Percentiles rank a stretch among this genome's conserved stretches.
phyloP scores from a whole-genome alignment of 345 rosid species.

The Lagerstroemia speciosa region DNA sequence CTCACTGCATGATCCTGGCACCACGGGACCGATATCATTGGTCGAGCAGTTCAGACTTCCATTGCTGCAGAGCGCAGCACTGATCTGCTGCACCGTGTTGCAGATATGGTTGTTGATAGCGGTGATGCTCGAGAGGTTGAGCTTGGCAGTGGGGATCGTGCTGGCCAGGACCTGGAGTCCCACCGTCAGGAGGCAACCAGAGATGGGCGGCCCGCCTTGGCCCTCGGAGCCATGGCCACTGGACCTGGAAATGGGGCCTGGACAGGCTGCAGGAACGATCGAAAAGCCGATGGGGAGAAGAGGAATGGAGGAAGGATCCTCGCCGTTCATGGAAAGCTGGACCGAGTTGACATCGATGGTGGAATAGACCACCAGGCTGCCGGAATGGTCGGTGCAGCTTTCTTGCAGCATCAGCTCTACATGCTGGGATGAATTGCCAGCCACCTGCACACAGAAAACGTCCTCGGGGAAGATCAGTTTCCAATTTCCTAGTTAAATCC shows the following conservation, averaged over 20 bases:
- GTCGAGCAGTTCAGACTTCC: conserved; percentile 20
- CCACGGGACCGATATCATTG: conserved; percentile 8
- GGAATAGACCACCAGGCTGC: conserved; percentile 71
- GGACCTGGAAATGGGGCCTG: neutral
- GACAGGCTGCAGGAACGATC: conserved; percentile 35
- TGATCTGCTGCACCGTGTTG: conserved; percentile 61
- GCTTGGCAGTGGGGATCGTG: conserved; percentile 58
- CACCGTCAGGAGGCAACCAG: conserved; percentile 61
- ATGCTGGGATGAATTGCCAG: conserved; percentile 77
- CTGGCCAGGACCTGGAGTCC: conserved; percentile 82
- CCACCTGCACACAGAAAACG: conserved; percentile 28
- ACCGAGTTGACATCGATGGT: conserved; percentile 60
- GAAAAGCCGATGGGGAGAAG: conserved; percentile 3
- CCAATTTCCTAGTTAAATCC: neutral
- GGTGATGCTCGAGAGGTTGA: conserved; percentile 53
- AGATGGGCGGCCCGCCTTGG: conserved; percentile 7
- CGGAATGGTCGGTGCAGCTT: conserved; percentile 72
- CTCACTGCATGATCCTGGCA: neutral
- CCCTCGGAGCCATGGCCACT: conserved; percentile 2
- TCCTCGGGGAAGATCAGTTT: neutral
- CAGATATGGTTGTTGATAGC: conserved; percentile 64
- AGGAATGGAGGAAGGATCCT: no score
- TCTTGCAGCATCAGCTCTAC: conserved; percentile 90
- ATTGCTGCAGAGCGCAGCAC: conserved; percentile 35
- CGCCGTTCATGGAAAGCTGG: conserved; percentile 18